Base-by-base conservation (phyloP, 2,329 filamentous ascomycete species). In the Ophiocordyceps camponoti-floridani region DNA sequence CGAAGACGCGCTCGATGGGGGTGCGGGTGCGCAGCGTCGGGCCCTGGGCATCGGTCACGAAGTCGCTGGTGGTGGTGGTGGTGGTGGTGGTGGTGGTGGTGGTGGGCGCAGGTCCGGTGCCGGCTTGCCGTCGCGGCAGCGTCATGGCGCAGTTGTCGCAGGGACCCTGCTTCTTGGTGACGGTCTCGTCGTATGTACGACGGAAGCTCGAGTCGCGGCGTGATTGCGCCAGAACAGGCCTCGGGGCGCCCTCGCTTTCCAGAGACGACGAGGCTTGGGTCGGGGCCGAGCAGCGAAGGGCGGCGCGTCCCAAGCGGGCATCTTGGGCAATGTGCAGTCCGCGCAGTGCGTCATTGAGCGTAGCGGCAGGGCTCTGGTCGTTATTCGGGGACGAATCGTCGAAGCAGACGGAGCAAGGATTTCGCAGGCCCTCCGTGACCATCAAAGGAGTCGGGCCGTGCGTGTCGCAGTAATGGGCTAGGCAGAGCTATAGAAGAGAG, bases 121-220 rank as follows among this genome's bases (percentile, higher is more conserved):
- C 52, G n/a, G 56, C 50, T 42, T 61, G 60, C 30, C 57, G 53
- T 14, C 52, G 55, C 0, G 78, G 78, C 8, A 82, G 60, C 0
- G 77, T 82, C 53, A 82, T 69, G 47, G 77, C 77, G 56, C 78
- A 82, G 58, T 81, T 82, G 49, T 79, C 74, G 56, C 78, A 82
- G 19, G 77, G 77, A 8, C 70, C 73, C 44, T 77, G 74, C 47
- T 73, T 71, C 56, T 72, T 75, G 40, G 73, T 78, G 26, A 77
- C 75, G n/a, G 72, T 72, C 48, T 79, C 75, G 51, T 79, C 75
- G 50, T 80, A 80, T 0, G 76, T 80, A 53, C 70, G 69, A 47
- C 68, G 67, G 51, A 79, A 80, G 55, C 70, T 73, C 23, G 74
- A 75, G 47, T 79, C 75, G 47, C 69, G 68, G 31, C 70, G 67